Conservation (phyloP, 345 rosid species). For the Eucalyptus regnans region DNA sequence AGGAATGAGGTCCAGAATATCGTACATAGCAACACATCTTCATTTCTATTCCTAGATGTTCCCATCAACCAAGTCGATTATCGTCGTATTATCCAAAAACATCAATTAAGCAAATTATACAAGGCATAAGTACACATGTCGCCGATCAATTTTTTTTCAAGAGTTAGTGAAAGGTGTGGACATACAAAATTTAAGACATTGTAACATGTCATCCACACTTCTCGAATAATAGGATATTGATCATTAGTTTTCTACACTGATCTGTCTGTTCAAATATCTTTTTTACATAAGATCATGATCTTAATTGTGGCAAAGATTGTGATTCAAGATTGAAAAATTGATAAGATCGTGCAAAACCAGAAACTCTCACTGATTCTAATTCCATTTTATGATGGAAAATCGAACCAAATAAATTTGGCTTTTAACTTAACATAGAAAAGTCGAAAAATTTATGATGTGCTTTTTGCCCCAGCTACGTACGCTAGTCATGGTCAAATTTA, state of each 20-base stretch:
- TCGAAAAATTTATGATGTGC: neutral
- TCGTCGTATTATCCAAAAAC: neutral
- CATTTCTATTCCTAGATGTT: neutral
- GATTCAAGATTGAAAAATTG: neutral
- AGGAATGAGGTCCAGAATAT: neutral
- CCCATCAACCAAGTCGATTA: neutral
- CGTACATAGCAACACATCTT: neutral
- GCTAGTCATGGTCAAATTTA: neutral
- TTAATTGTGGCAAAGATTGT: neutral
- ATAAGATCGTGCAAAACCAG: neutral
- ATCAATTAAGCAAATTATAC: neutral
- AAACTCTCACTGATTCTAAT: neutral
- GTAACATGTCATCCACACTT: neutral
- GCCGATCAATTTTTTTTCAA: neutral
- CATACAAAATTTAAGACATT: neutral
- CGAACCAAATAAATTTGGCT: neutral
- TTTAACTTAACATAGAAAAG: neutral
- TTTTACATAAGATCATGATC: too few species aligned
- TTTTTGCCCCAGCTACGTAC: neutral
- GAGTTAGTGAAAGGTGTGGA: neutral
- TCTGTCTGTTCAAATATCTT: neutral
- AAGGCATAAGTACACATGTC: neutral
- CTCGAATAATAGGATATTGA: neutral
- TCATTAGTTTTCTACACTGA: fast-evolving
- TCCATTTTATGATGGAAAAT: neutral